phyloP scores from a whole-genome alignment of 1,139 yeast genomes.

The Pichia sp. region DNA sequence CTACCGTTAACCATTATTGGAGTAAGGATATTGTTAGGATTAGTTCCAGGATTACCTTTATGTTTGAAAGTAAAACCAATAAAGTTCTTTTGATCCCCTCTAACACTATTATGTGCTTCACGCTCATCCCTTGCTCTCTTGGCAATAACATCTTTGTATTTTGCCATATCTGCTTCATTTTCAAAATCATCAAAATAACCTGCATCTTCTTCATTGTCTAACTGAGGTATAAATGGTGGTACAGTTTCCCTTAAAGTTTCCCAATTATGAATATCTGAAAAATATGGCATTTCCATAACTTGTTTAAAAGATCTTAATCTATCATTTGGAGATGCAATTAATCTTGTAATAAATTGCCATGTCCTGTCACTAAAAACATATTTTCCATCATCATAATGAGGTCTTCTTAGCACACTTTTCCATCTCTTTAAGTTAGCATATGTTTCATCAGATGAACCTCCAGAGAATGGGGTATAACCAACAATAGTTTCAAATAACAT shows the following conservation, averaged over 20 bases:
- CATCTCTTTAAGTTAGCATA: slow-evolving; percentile 90
- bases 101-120: slow-evolving; percentile 57
- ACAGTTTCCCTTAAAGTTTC: slow-evolving; percentile 55
- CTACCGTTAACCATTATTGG: slow-evolving; percentile 25
- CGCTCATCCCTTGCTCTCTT: slow-evolving; percentile 49
- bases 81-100: slow-evolving; percentile 57
- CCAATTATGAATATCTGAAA: slow-evolving; percentile 73
- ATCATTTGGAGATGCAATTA: slow-evolving; percentile 73
- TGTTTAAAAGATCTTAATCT: slow-evolving; percentile 77
- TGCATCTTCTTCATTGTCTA: slow-evolving; percentile 95
- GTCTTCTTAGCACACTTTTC: slow-evolving; percentile 83
- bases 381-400: slow-evolving; percentile 86
- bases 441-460: slow-evolving; percentile 89
- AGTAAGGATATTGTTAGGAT: slow-evolving; percentile 30
- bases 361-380: slow-evolving; percentile 94
- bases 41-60: slow-evolving; percentile 58
- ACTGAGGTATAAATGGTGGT: slow-evolving; percentile 95
- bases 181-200: slow-evolving; percentile 98
- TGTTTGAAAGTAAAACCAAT: slow-evolving; percentile 97
- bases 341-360: slow-evolving; percentile 77
- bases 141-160: slow-evolving; percentile 78
- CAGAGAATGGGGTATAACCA: slow-evolving; percentile 97
- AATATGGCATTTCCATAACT: slow-evolving; percentile 73
- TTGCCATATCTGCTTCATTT: slow-evolving; percentile 94
- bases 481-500: slow-evolving; percentile 87